phyloP scores from a whole-genome alignment of 495 filamentous ascomycete species.

The Podospora fimiseda region DNA sequence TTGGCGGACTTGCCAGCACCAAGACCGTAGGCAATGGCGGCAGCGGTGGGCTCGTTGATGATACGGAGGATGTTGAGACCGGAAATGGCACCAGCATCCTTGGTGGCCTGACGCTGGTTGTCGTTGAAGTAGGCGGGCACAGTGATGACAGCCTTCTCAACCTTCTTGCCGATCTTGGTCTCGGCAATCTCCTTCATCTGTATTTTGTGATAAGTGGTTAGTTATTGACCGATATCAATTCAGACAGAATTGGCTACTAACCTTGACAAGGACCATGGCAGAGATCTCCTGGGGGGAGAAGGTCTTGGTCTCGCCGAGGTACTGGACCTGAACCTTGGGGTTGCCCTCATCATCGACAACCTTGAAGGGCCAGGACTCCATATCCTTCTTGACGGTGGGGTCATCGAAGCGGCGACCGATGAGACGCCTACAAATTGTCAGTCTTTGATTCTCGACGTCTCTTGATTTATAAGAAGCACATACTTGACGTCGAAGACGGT shows the following conservation, averaged over 20 bases:
- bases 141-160: conserved; percentile 97
- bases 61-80: conserved; percentile 98
- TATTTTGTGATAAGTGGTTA: conserved; percentile 15
- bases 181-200: conserved; percentile 98
- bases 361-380: conserved; percentile 98
- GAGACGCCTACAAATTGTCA: conserved; percentile 58
- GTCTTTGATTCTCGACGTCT: not conserved
- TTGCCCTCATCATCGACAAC: conserved; percentile 81
- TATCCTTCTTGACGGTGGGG: conserved; percentile 94
- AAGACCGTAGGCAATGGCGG: conserved; percentile 95
- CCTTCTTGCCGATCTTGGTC: conserved; percentile 89
- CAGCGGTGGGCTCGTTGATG: conserved; percentile 98
- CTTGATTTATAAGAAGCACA: not conserved
- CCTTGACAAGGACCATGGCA: conserved; percentile 89
- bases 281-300: conserved; percentile 99
- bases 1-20: conserved; percentile 87
- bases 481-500: conserved; percentile 98
- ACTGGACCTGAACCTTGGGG: conserved; percentile 91
- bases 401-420: conserved; percentile 93
- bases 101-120: conserved; percentile 97
- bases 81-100: conserved; percentile 95
- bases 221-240: not conserved
- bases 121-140: conserved; percentile 99
- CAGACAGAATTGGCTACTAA: conserved; percentile 30
- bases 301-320: conserved; percentile 85